phyloP scores from a whole-genome alignment of 2,329 filamentous ascomycete genomes.

The Fusarium protoensiforme region DNA sequence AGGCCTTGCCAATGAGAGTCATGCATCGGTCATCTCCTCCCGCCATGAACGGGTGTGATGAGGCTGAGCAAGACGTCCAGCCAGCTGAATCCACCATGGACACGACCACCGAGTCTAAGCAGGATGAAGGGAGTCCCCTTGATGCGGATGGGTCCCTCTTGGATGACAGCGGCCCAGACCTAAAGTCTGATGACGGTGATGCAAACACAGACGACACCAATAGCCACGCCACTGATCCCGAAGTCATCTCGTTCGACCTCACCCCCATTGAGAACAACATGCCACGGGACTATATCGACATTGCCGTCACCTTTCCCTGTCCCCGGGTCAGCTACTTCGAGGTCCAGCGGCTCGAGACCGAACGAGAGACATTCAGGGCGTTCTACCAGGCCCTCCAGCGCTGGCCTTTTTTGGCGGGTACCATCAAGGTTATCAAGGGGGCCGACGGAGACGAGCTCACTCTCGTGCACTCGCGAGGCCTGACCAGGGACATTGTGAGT shows the following conservation, averaged over 20 bases:
- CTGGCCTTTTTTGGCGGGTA: slow-evolving; percentile 32
- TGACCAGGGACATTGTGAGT: background rate
- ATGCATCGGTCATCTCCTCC: background rate
- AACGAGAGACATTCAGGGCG: background rate
- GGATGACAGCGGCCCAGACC: background rate
- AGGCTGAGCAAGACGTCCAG: background rate
- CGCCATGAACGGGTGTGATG: background rate
- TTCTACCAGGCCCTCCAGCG: slow-evolving; percentile 13
- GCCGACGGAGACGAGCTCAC: background rate
- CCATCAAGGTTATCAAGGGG: background rate
- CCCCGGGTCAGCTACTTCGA: background rate
- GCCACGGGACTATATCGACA: slow-evolving; percentile 24
- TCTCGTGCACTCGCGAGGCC: slow-evolving; percentile 9
- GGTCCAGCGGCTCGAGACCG: background rate
- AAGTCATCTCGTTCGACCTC: slow-evolving; percentile 10
- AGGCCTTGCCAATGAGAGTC: background rate
- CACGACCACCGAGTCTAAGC: background rate
- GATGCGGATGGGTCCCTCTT: background rate
- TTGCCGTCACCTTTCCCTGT: slow-evolving; percentile 20
- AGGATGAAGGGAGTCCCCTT: background rate
- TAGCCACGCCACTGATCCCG: background rate
- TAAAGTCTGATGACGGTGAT: background rate
- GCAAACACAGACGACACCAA: background rate
- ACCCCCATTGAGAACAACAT: slow-evolving; percentile 29
- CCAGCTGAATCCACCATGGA: background rate